Base-by-base conservation (phyloP, 495 filamentous ascomycete genomes). In the Choiromyces venosus region DNA sequence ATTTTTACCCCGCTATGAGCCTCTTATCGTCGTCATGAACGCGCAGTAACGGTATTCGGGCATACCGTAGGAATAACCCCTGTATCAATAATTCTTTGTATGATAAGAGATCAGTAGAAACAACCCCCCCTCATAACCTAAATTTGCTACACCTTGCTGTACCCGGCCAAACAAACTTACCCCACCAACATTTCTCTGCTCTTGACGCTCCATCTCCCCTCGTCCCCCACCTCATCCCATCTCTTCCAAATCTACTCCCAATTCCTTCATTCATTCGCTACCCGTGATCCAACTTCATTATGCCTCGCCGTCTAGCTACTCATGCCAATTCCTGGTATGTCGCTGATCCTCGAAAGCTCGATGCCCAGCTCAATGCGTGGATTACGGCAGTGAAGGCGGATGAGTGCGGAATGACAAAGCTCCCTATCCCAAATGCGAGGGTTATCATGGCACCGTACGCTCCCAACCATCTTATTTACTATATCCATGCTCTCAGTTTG, bases 371-470 rank as follows among this genome's bases (percentile, higher is more conserved):
- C 25, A 90, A 97, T 73, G 82, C 83, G 61, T 97, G 90, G 89
- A 85, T 94, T 69, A 84, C 89, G 66, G 84, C 85, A 5, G 84
- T 92, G 70, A 84, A 89, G 65, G 86, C 83, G 39, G 77, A 86
- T 25, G 86, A 83, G 14, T 61, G 52, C 52, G 52, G 52, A 5
- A 33, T 61, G 25, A 25, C 52, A 18, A 77, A 83, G 35, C 84
- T 97, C 68, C 96, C 95, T 36, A 85, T 92, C 19, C 81, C 87
- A 12, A 90, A 91, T 40, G 95, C 94, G 18, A 88, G 93, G 84
- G 85, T 96, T 7, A 93, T 99, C 76, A 97, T 99, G 79, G 94
- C 93, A 74, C 95, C 95, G 96, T 98, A 89, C 85, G 93, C 87
- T n/a, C 61, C 67, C 70, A 19, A 8, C 12, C 25, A 36, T 70